A percentile compares a stretch with the other conserved stretches of the same genome.
Conservation (phyloP, 2,329 filamentous ascomycete species). For the Trichothecium roseum region DNA sequence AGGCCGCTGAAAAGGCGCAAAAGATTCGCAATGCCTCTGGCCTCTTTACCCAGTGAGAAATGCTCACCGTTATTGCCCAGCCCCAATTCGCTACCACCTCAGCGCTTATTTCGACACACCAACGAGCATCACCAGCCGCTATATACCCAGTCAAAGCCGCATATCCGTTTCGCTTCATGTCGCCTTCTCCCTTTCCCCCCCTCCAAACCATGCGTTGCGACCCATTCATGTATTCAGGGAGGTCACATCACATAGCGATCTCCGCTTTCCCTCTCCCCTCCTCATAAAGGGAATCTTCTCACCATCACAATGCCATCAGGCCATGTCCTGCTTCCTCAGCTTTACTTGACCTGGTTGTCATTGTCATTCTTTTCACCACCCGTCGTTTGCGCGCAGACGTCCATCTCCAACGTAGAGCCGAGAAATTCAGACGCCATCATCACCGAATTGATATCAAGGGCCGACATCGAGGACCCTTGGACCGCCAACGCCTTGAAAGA, state of each 20-base stretch:
- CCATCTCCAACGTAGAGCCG: background rate
- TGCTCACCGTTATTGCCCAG: slow-evolving; percentile 3
- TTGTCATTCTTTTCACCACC: too few relatives aligned
- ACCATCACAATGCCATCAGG: slow-evolving; percentile 34
- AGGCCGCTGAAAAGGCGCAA: too few relatives aligned
- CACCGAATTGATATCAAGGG: too few relatives aligned
- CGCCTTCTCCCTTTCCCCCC: slow-evolving; percentile 32
- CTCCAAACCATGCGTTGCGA: background rate
- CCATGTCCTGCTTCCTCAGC: slow-evolving; percentile 14
- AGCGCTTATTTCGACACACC: slow-evolving; percentile 31
- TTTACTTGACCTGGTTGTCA: too few relatives aligned
- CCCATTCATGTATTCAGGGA: slow-evolving; percentile 35
- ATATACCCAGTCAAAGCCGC: slow-evolving; percentile 43
- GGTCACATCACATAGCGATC: slow-evolving; percentile 25
- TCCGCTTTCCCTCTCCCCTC: slow-evolving; percentile 3
- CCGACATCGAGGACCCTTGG: too few relatives aligned
- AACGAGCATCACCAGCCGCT: slow-evolving; percentile 42
- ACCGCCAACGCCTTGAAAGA: slow-evolving; percentile 48
- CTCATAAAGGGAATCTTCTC: slow-evolving; percentile 18
- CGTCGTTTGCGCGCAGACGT: background rate
- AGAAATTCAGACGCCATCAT: slow-evolving; percentile 3
- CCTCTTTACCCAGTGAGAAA: slow-evolving; percentile 17
- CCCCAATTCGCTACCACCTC: slow-evolving; percentile 8
- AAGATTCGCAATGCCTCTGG: slow-evolving; percentile 24
- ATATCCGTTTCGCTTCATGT: slow-evolving; percentile 29